Percentiles rank a stretch among this genome's conserved stretches.
Evolutionary conservation across 768 basidiomycete species (phyloP).

Genomic region (Agaricus sinodeliciosus): DNA sequence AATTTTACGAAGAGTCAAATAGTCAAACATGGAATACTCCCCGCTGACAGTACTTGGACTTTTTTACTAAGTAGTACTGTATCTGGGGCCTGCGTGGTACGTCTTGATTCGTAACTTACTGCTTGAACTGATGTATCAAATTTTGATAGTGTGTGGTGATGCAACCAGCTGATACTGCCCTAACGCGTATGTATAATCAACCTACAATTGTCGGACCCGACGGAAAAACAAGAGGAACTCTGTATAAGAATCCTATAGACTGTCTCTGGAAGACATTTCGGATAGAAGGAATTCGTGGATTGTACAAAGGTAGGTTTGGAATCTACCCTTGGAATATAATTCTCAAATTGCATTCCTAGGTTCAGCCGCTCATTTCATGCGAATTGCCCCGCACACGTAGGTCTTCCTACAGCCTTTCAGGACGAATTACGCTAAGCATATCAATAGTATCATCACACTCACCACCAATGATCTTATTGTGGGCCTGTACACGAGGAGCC

Average conservation of each 20-base stretch:
- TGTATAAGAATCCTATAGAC: constrained; percentile 91
- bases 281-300: constrained; percentile 84
- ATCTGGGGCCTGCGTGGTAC: constrained; percentile 87
- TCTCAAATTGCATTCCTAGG: constrained; percentile 35
- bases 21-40: constrained; percentile 57
- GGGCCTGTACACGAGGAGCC: constrained; percentile 51
- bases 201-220: constrained; percentile 66
- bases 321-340: not conserved
- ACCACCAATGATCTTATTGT: constrained; percentile 81
- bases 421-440: not conserved
- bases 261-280: constrained; percentile 95
- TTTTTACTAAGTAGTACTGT: constrained; percentile 85
- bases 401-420: constrained; percentile 14
- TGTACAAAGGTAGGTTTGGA: constrained; percentile 76
- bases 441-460: constrained; percentile 74
- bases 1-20: constrained; percentile 87
- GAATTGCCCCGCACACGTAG: constrained; percentile 90
- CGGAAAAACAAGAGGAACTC: constrained; percentile 63
- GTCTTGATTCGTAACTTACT: not conserved
- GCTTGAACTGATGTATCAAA: constrained; percentile 6
- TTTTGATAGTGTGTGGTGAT: constrained; percentile 69
- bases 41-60: constrained; percentile 76
- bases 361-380: constrained; percentile 87
- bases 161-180: constrained; percentile 91
- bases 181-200: constrained; percentile 97